Percentiles rank a stretch among this genome's conserved stretches.
phyloP scores from a whole-genome alignment of 148 eudicot species.

The Nyssa sinensis region DNA sequence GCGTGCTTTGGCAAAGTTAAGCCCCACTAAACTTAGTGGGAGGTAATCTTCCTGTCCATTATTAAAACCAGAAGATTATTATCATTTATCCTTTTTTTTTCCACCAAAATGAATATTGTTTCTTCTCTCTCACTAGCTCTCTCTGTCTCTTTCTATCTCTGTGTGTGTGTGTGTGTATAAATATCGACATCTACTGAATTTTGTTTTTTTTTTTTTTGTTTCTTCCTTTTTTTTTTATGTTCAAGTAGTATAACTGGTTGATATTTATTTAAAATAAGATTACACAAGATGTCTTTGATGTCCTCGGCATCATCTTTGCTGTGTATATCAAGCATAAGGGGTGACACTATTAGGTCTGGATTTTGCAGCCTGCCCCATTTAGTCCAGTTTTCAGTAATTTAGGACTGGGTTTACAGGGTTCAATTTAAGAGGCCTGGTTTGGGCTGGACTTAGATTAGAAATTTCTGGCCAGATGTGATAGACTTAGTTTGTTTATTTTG shows the following conservation, averaged over 20 bases:
- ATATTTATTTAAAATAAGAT: constrained; percentile 9
- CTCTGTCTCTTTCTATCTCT: not conserved
- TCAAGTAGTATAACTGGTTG: not conserved
- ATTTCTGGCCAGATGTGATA: not conserved
- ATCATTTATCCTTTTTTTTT: not conserved
- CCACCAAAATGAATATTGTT: too few relatives aligned
- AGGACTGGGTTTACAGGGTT: not conserved
- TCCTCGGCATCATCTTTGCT: not conserved
- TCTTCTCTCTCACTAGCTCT: too few relatives aligned
- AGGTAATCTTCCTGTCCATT: constrained; percentile 49
- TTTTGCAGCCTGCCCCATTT: not conserved
- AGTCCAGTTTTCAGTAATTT: not conserved
- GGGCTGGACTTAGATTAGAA: too few relatives aligned
- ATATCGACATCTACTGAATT: too few relatives aligned
- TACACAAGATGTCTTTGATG: too few relatives aligned
- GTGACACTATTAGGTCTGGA: not conserved
- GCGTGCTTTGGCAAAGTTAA: constrained; percentile 89
- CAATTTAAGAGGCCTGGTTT: not conserved
- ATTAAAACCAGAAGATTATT: not conserved
- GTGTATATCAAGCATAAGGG: not conserved
- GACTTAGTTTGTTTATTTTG: not conserved
- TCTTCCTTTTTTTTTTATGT: too few relatives aligned
- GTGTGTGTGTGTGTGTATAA: too few relatives aligned
- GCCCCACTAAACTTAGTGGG: constrained; percentile 55
- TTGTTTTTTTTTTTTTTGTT: too few relatives aligned